phyloP scores from a whole-genome alignment of 108 stramenopile species.

The Conticribra guillardii region DNA sequence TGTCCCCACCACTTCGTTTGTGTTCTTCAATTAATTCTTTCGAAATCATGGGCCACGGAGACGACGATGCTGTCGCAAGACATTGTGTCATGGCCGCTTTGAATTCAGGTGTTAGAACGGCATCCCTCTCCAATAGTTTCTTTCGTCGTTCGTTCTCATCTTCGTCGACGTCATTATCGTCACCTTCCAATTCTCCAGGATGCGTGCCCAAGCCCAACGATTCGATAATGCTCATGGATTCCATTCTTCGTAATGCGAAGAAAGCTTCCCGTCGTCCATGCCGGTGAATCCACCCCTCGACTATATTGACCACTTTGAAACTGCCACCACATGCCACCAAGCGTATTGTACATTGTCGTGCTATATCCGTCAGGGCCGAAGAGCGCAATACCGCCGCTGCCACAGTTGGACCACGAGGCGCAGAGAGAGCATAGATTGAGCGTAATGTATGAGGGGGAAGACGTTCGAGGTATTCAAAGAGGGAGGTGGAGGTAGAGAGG shows the following conservation, averaged over 20 bases:
- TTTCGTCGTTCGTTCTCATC: slow-evolving; percentile 17
- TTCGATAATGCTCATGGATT: slow-evolving; percentile 40
- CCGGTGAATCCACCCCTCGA: slow-evolving; percentile 41
- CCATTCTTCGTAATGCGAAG: slow-evolving; percentile 36
- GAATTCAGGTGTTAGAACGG: slow-evolving; percentile 37
- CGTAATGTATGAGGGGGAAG: slow-evolving; percentile 33
- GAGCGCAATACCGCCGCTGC: slow-evolving; percentile 42
- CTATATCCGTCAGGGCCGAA: slow-evolving; percentile 39
- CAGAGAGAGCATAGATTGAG: slow-evolving; percentile 35
- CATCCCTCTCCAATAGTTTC: slow-evolving; percentile 42
- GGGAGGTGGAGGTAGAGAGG: slow-evolving; percentile 34
- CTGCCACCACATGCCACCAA: slow-evolving; percentile 43
- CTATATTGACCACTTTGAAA: slow-evolving; percentile 31
- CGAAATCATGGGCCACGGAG: slow-evolving; percentile 46
- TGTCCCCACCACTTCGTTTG: slow-evolving; percentile 12
- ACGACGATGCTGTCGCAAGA: slow-evolving; percentile 39
- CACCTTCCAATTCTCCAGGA: slow-evolving; percentile 12
- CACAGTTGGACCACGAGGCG: slow-evolving; percentile 38
- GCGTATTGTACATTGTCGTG: slow-evolving; percentile 38
- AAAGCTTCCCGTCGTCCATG: slow-evolving; percentile 28
- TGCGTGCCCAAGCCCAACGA: slow-evolving; percentile 28
- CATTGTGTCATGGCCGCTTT: slow-evolving; percentile 32
- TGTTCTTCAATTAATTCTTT: slow-evolving; percentile 31
- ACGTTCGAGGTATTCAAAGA: slow-evolving; percentile 47
- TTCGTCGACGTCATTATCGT: slow-evolving; percentile 16